These are phyloP conservation scores for Aspergillus carlsbadensis DNA, from an alignment of 495 filamentous ascomycete genomes.

Conservation along the genomic window DNA sequence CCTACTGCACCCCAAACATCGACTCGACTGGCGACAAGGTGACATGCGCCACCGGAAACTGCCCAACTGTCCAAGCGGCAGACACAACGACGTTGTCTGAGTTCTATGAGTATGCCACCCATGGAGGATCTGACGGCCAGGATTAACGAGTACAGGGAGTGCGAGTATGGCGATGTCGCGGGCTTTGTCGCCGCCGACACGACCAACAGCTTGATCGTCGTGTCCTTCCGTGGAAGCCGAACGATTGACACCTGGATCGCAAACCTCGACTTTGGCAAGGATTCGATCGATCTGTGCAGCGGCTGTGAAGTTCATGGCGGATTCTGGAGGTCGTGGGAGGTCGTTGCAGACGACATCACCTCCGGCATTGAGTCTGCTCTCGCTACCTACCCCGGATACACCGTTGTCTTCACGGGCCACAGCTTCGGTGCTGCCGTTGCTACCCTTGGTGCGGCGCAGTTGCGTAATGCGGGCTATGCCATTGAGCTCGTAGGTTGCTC, in stretches of 20 bases:
- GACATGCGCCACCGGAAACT: constrained; percentile 57
- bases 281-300: constrained; percentile 33
- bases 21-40: constrained; percentile 47
- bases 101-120: constrained; percentile 57
- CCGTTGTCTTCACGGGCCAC: constrained; percentile 63
- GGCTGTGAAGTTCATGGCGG: constrained; percentile 54
- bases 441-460: constrained; percentile 56
- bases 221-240: constrained; percentile 67
- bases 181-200: constrained; percentile 70
- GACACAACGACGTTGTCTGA: constrained; percentile 54
- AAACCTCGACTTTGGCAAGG: constrained; percentile 49
- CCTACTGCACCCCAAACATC: constrained; percentile 61
- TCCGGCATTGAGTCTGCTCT: constrained; percentile 34
- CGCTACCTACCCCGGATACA: constrained; percentile 47
- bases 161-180: constrained; percentile 55
- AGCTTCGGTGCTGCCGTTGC: constrained; percentile 68
- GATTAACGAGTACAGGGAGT: constrained; percentile 36
- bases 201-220: constrained; percentile 59
- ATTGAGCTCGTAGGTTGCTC: constrained; percentile 32
- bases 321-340: constrained; percentile 57
- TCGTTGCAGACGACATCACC: constrained; percentile 39
- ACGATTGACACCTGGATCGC: constrained; percentile 66
- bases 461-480: constrained; percentile 49
- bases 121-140: neutral
- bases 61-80: constrained; percentile 57